Evolutionary conservation across 2,329 filamentous ascomycete species (phyloP).

Genomic region (Cercospora beticola): DNA sequence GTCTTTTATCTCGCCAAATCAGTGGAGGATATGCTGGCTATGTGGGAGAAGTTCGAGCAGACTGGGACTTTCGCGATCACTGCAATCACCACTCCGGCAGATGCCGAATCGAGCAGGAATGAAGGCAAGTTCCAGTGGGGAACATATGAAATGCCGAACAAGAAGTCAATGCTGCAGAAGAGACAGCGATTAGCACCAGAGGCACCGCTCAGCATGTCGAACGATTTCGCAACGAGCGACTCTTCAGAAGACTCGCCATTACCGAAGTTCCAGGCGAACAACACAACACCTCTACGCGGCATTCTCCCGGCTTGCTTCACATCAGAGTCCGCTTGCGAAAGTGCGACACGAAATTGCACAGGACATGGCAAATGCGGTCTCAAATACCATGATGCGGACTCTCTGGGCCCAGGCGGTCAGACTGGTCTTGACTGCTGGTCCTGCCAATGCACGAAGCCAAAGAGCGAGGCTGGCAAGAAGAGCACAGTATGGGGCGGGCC

Average conservation of each 20-base stretch:
- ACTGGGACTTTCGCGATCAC: conserved; percentile 27
- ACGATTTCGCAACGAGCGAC: conserved; percentile 30
- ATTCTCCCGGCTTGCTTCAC: conserved; percentile 73
- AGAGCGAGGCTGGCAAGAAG: conserved; percentile 54
- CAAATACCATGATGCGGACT: conserved; percentile 57
- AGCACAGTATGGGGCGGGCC: conserved; percentile 78
- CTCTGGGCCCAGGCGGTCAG: conserved; percentile 33
- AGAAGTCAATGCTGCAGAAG: conserved; percentile 30
- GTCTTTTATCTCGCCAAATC: conserved; percentile 24
- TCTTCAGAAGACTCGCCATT: conserved; percentile 30
- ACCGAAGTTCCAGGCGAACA: conserved; percentile 38
- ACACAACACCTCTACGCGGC: conserved; percentile 45
- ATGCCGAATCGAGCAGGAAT: conserved; percentile 17
- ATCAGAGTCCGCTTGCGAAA: conserved; percentile 65
- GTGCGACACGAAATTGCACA: conserved; percentile 74
- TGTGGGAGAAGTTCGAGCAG: conserved; percentile 19
- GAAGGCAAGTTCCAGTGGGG: conserved; percentile 34
- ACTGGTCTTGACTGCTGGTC: conserved; percentile 63
- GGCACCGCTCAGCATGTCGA: conserved; percentile 22
- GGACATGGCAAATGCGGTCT: conserved; percentile 75
- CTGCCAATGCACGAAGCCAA: conserved; percentile 70
- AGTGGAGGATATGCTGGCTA: conserved; percentile 20
- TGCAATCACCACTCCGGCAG: conserved; percentile 25
- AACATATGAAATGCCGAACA: conserved; percentile 34
- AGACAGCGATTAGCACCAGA: conserved; percentile 25